Conservation (phyloP, 2,329 filamentous ascomycete species). For the Colletotrichum neosansevieriae region DNA sequence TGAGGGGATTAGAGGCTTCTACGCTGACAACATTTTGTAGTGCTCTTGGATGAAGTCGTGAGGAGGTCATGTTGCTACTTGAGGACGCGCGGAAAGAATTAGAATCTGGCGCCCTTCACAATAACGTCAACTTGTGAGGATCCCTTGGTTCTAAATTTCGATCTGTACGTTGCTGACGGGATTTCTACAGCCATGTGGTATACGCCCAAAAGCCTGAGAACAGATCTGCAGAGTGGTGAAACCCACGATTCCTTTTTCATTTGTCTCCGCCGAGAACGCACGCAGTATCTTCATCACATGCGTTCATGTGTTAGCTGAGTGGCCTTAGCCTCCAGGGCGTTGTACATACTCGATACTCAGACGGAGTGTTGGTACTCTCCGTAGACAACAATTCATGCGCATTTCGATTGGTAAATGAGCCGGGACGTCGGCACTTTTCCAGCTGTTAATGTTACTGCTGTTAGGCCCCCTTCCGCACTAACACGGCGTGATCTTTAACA, state of each 20-base stretch:
- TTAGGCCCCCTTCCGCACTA: no score
- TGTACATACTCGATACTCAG: no score
- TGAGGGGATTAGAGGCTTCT: conserved; percentile 44
- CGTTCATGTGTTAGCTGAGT: no score
- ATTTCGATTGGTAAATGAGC: no score
- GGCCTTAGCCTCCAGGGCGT: no score
- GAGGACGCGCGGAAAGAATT: conserved; percentile 47
- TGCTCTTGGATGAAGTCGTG: conserved; percentile 45
- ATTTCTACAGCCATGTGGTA: conserved; percentile 12
- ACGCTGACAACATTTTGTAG: conserved; percentile 45
- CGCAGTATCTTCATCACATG: no score
- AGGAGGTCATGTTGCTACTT: conserved; percentile 46
- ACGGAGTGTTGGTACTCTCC: no score
- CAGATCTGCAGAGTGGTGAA: neutral
- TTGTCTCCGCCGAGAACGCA: neutral
- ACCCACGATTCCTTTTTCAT: neutral
- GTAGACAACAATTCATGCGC: no score
- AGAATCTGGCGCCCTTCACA: conserved; percentile 45
- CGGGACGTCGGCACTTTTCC: no score
- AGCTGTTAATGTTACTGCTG: no score
- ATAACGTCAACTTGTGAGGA: conserved; percentile 43
- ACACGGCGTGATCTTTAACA: no score
- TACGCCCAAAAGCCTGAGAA: conserved; percentile 3
- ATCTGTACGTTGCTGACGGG: neutral
- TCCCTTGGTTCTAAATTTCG: neutral